Evolutionary conservation across 306 rosid species (phyloP), one percentile per base, ranked within the genome.

Genomic region (Gleditsia sinensis): DNA sequence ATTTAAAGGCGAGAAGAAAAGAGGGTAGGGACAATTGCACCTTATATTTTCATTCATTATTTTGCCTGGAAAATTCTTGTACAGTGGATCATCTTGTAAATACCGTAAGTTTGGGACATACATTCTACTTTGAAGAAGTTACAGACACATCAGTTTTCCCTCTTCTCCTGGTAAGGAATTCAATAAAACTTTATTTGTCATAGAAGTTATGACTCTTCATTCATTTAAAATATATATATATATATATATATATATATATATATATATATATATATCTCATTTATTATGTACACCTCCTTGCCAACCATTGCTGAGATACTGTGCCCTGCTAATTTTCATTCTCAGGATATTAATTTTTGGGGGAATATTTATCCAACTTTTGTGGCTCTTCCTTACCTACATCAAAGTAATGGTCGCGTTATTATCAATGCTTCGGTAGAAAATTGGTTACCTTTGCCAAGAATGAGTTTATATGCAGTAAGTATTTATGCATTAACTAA

Each of bases 21-120:
- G n/a, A n/a, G n/a, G n/a, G n/a, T n/a, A n/a, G n/a, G n/a, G n/a
- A n/a, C n/a, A n/a, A n/a, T n/a, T n/a, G n/a, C n/a, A n/a, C n/a
- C n/a, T n/a, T n/a, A n/a, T 34, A 2, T 51, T 51, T 51, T 21
- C 9, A 13, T 39, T 77, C 6, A 65, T 49, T 58, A 23, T 57
- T n/a, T 76, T 67, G 45, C 50, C 28, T 37, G 42, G 42, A 37
- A 9, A 0, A 10, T 37, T 37, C 1, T 34, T 34, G 1, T 7
- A 53, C 91, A 91, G 97, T 89, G 36, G 97, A 91, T 79, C 98
- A 93, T 76, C 92, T 93, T 19, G 93, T 93, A 20, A 93, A 91
- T 57, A 82, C 96, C 21, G 98, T 88, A 17, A 93, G 93, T 85
- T 78, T 93, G 83, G 98, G 97, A 19, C 96, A 93, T 53, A 89